These are phyloP conservation scores for Cryptococcus jaspeensis DNA, from an alignment of 1,284 basidiomycete genomes.

Conservation along the genomic window DNA sequence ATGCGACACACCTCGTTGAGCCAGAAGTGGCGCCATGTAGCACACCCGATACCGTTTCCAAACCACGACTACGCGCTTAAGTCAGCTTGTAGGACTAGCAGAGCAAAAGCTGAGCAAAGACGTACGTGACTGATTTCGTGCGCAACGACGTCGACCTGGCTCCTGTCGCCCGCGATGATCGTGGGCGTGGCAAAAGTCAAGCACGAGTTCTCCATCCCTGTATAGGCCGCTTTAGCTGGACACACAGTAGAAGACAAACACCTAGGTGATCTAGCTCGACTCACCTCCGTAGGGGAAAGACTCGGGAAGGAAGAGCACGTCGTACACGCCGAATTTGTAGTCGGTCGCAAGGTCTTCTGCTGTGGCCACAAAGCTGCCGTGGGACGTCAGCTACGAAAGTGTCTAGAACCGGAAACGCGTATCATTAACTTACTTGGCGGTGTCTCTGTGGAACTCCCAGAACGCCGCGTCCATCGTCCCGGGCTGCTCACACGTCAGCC, in stretches of 20 bases:
- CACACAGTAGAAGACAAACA: too few relatives aligned
- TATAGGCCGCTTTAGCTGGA: background rate
- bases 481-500: slow-evolving; percentile 52
- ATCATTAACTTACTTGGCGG: slow-evolving; percentile 60
- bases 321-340: slow-evolving; percentile 88
- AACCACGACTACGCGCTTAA: slow-evolving; percentile 67
- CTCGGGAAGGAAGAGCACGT: slow-evolving; percentile 74
- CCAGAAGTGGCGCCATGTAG: slow-evolving; percentile 71
- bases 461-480: slow-evolving; percentile 73
- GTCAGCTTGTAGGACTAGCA: background rate
- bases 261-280: slow-evolving; percentile 45
- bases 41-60: slow-evolving; percentile 67
- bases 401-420: background rate
- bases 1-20: slow-evolving; percentile 69
- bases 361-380: slow-evolving; percentile 64
- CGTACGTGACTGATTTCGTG: slow-evolving; percentile 53
- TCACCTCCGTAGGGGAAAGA: slow-evolving; percentile 92
- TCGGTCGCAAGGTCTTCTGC: slow-evolving; percentile 72
- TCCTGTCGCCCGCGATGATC: slow-evolving; percentile 76
- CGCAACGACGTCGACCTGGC: slow-evolving; percentile 81
- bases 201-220: slow-evolving; percentile 59
- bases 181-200: slow-evolving; percentile 85
- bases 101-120: background rate
- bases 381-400: background rate
- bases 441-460: slow-evolving; percentile 86